phyloP scores from a whole-genome alignment of 768 basidiomycete species.

The Hortiboletus campestris region DNA sequence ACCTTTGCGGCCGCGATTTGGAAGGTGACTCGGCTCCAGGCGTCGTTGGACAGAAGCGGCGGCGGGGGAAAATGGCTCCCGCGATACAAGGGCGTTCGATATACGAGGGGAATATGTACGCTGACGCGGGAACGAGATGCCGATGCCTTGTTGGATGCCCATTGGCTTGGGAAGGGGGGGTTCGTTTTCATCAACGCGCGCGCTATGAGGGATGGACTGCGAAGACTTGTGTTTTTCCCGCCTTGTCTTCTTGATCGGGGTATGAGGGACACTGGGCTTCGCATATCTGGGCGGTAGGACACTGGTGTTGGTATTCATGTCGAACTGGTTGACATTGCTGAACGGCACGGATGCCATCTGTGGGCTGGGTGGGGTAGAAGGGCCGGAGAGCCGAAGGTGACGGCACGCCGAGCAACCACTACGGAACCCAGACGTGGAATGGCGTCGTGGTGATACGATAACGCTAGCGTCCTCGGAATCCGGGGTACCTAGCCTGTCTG shows the following conservation, averaged over 20 bases:
- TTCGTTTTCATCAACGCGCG: conserved; percentile 20
- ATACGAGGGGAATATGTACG: conserved; percentile 6
- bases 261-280: background rate
- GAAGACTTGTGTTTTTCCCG: conserved; percentile 1
- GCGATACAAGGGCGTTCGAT: conserved; percentile 9
- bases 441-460: conserved; percentile 5
- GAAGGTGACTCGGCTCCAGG: background rate
- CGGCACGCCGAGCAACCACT: conserved; percentile 30
- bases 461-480: conserved; percentile 12
- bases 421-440: conserved; percentile 21
- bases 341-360: background rate
- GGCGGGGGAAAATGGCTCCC: background rate
- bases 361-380: conserved; percentile 14
- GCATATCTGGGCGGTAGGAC: background rate
- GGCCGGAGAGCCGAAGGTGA: conserved; percentile 16
- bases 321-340: background rate
- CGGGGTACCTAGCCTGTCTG: conserved; percentile 3
- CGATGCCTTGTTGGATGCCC: background rate
- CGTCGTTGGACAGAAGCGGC: conserved; percentile 7
- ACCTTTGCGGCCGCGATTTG: conserved; percentile 11
- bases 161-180: conserved; percentile 2
- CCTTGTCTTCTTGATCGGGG: conserved; percentile 5
- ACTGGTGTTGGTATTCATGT: background rate
- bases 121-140: conserved; percentile 16
- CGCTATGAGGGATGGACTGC: background rate